Evolutionary conservation across 192 early-diverging fungal species (phyloP), one percentile per base, ranked within the genome.

Genomic region (Mortierella hygrophila): DNA sequence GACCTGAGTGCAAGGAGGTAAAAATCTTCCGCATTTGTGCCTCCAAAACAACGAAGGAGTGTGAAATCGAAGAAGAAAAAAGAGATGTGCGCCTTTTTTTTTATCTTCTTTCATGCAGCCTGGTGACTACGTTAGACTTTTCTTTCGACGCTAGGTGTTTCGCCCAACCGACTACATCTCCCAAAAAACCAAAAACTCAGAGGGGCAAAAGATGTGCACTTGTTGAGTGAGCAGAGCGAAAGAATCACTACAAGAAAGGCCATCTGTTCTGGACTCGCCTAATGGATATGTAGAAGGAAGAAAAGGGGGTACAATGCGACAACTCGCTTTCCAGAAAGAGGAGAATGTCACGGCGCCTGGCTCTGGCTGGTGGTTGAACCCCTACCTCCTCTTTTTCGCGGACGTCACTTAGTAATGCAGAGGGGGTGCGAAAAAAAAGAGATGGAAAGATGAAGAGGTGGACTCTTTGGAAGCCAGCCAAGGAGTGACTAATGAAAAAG

Each of bases 351-450:
- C 60, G 60, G 29, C 13, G 29, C 26, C 11, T 52, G 49, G 49
- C 49, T 52, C 29, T 65, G 29, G 60, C 8, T 65, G 60, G 26
- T 65, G 29, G 44, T 15, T 13, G 57, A 60, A 20, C 20, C 54
- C 52, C 21, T 55, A 55, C 54, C 54, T n/a, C 57, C 7, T 26
- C n/a, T 26, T n/a, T 60, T 60, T 26, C 57, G 11, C n/a, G 57
- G n/a, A 60, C 29, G 60, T 29, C 29, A 65, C 32, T 65, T 35
- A 26, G 60, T 32, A 65, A 35, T 13, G 44, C 29, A 65, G 15
- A 8, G 60, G 60, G 7, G n/a, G 60, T 32, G 60, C n/a, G 29
- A 65, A 65, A 65, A 65, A 40, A 60, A 60, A 75, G 49, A 75
- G 38, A 65, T 54, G 72, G 47, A 32, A 52, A 32, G 63, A 68